Conservation (phyloP, 352 stramenopile genomes). For the Pythium dissimile region DNA sequence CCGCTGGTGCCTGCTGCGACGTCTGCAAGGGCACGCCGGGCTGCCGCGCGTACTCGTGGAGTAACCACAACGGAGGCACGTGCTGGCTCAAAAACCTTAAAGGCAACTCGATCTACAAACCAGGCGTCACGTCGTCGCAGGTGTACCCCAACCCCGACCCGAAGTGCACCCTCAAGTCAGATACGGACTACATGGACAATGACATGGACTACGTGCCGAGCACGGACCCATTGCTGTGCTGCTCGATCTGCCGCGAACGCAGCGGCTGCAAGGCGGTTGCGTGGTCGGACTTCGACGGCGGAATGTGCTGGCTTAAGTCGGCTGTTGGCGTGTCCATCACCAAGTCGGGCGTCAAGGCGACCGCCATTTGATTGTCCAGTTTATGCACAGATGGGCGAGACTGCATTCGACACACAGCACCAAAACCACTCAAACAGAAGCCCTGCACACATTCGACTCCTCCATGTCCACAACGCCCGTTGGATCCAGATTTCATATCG, state of each 20-base stretch:
- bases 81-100: slow-evolving; percentile 29
- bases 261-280: not conserved
- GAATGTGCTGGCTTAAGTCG: not conserved
- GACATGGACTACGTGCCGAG: not conserved
- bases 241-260: not conserved
- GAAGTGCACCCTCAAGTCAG: not conserved
- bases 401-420: too few relatives aligned
- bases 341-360: not conserved
- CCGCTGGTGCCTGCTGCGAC: slow-evolving; percentile 19
- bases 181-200: slow-evolving; percentile 17
- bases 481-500: too few relatives aligned
- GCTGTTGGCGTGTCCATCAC: not conserved
- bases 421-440: too few relatives aligned
- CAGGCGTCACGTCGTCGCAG: not conserved
- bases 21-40: slow-evolving; percentile 28
- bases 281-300: not conserved
- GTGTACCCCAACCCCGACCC: not conserved
- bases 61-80: slow-evolving; percentile 22
- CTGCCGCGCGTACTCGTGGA: slow-evolving; percentile 58
- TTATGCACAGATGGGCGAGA: too few relatives aligned
- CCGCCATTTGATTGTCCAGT: too few relatives aligned
- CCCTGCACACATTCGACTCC: too few relatives aligned
- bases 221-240: not conserved
- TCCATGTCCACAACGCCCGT: too few relatives aligned
- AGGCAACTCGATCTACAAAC: not conserved